These are phyloP conservation scores for Novymonas esmeraldas DNA, from an alignment of 208 protist species.

Conservation along the genomic window DNA sequence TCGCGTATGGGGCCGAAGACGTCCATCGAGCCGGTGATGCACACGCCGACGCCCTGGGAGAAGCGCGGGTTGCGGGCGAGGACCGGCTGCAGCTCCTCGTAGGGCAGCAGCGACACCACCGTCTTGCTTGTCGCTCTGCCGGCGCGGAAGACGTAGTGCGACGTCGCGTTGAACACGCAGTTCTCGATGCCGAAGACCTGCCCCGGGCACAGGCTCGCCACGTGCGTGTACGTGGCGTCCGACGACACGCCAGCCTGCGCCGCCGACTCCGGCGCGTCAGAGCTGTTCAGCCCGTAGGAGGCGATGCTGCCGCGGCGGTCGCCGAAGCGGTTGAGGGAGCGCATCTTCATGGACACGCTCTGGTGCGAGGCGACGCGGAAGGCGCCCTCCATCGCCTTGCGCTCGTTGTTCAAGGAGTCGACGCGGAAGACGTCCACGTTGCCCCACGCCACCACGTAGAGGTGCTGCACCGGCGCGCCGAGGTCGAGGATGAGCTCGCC, in stretches of 20 bases:
- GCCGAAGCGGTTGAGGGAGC: neutral
- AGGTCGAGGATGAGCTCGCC: slow-evolving; percentile 61
- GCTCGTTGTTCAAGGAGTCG: slow-evolving; percentile 31
- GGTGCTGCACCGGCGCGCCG: slow-evolving; percentile 36
- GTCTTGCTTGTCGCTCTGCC: slow-evolving; percentile 53
- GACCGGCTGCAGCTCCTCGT: slow-evolving; percentile 36
- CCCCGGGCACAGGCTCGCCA: slow-evolving; percentile 53
- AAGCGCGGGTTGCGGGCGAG: slow-evolving; percentile 60
- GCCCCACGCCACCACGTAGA: slow-evolving; percentile 76
- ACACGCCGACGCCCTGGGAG: slow-evolving; percentile 63
- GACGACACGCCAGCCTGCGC: slow-evolving; percentile 14
- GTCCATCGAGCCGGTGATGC: slow-evolving; percentile 62
- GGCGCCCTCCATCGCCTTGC: slow-evolving; percentile 31
- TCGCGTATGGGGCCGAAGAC: slow-evolving; percentile 76
- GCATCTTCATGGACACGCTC: slow-evolving; percentile 8
- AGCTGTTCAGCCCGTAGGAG: slow-evolving; percentile 9
- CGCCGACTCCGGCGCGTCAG: neutral
- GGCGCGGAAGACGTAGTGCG: slow-evolving; percentile 59
- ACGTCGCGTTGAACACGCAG: slow-evolving; percentile 62
- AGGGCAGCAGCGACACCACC: slow-evolving; percentile 67
- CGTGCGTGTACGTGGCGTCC: slow-evolving; percentile 51
- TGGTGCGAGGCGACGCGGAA: slow-evolving; percentile 33
- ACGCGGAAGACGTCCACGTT: slow-evolving; percentile 71
- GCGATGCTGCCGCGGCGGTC: slow-evolving; percentile 1
- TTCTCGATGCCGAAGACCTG: slow-evolving; percentile 77